phyloP scores from a whole-genome alignment of 2,329 filamentous ascomycete genomes.

The Clonostachys solani region DNA sequence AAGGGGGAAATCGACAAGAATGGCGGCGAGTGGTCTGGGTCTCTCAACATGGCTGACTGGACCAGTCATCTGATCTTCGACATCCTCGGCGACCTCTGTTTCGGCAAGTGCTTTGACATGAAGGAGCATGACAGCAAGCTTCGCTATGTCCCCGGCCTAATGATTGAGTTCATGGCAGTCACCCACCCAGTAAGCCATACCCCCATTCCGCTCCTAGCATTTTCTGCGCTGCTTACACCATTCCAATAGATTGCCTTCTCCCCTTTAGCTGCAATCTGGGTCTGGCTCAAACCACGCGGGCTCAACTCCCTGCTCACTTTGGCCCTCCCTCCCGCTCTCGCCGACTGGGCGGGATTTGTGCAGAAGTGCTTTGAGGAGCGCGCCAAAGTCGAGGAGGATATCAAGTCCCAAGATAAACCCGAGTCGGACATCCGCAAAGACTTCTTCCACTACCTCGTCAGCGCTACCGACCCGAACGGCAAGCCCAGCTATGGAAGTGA shows the following conservation, averaged over 20 bases:
- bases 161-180: constrained; percentile 6
- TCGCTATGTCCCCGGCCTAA: constrained; percentile 8
- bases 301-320: constrained; percentile 10
- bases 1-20: constrained; percentile 8
- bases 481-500: constrained; percentile 54
- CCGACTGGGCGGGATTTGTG: constrained; percentile 10
- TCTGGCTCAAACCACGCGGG: constrained; percentile 15
- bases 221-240: not conserved
- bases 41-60: constrained; percentile 16
- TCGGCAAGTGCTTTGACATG: constrained; percentile 9
- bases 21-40: constrained; percentile 2
- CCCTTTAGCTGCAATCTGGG: constrained; percentile 11
- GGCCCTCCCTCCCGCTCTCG: constrained; percentile 9
- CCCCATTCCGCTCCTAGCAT: not conserved
- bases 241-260: constrained; percentile 9
- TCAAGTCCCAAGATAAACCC: not conserved
- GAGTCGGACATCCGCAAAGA: constrained; percentile 30
- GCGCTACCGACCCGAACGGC: constrained; percentile 66
- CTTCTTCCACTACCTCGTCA: constrained; percentile 72
- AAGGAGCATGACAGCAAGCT: constrained; percentile 8
- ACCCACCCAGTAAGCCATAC: constrained; percentile 7
- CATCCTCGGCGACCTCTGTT: constrained; percentile 13
- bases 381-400: constrained; percentile 5
- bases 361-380: constrained; percentile 10
- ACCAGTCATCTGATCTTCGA: constrained; percentile 12